Evolutionary conservation across 2,329 filamentous ascomycete genomes (phyloP).

Genomic region (Aureobasidium melanogenum): DNA sequence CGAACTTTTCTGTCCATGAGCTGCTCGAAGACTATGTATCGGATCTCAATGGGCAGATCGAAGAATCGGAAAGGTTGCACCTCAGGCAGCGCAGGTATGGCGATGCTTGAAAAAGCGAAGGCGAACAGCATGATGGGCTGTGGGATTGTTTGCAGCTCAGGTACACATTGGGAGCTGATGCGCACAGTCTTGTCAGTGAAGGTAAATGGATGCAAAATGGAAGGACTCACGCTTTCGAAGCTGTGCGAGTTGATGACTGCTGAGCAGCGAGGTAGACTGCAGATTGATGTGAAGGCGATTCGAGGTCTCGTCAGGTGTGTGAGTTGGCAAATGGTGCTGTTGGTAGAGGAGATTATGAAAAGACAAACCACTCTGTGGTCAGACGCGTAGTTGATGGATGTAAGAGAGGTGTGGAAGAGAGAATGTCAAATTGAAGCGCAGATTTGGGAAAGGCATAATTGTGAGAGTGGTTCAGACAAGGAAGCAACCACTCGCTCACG

Average conservation of each 20-base stretch:
- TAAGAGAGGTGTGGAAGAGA: neutral
- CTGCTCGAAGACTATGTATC: neutral
- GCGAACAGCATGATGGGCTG: neutral
- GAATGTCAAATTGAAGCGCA: neutral
- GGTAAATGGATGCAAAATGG: too few species aligned
- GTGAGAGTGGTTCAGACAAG: neutral
- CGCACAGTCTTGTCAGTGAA: neutral
- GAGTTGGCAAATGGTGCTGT: neutral
- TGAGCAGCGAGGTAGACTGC: too few species aligned
- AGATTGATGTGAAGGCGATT: too few species aligned
- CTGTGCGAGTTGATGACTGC: neutral
- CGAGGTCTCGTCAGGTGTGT: too few species aligned
- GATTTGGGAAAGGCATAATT: neutral
- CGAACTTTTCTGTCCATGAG: neutral
- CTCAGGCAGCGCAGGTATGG: neutral
- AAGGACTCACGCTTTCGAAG: neutral
- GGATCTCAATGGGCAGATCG: neutral
- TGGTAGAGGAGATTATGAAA: neutral
- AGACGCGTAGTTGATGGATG: neutral
- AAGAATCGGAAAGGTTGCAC: neutral
- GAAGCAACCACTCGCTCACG: neutral
- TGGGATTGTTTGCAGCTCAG: too few species aligned
- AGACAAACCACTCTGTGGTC: neutral
- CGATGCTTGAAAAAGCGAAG: neutral
- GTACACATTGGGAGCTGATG: neutral